Conservation (phyloP, 1,284 basidiomycete species). For the Termitomyces sp. region DNA sequence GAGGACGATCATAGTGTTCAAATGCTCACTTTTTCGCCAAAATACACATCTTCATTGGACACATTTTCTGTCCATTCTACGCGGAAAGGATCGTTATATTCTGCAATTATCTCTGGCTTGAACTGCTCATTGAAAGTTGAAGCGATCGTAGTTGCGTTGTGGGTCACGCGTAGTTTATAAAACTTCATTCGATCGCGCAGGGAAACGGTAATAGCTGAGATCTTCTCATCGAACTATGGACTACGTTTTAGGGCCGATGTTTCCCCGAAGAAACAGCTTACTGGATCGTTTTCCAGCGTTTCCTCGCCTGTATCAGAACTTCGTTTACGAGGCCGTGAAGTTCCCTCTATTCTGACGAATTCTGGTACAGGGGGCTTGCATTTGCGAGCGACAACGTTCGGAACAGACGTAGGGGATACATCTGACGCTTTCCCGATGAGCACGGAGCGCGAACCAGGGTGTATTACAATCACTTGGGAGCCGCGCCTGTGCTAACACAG, state of each 20-base stretch:
- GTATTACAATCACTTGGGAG: conserved; percentile 82
- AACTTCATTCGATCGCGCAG: conserved; percentile 83
- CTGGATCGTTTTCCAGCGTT: conserved; percentile 48
- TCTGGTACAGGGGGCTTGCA: conserved; percentile 38
- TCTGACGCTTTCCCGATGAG: conserved; percentile 92
- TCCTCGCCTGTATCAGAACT: conserved; percentile 2
- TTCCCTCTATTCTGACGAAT: conserved; percentile 40
- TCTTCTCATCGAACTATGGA: conserved; percentile 68
- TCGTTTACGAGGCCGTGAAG: conserved; percentile 42
- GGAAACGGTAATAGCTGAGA: conserved; percentile 67
- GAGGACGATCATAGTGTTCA: not conserved
- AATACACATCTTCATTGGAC: conserved; percentile 41
- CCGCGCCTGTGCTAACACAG: conserved; percentile 50
- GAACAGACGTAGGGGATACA: conserved; percentile 68
- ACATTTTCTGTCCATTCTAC: conserved; percentile 74
- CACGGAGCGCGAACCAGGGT: conserved; percentile 86
- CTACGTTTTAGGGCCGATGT: not conserved
- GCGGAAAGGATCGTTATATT: conserved; percentile 74
- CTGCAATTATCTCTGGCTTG: conserved; percentile 76
- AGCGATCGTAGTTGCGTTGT: conserved; percentile 68
- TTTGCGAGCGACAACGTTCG: conserved; percentile 76
- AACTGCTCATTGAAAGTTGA: conserved; percentile 74
- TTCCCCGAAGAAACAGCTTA: conserved; percentile 30
- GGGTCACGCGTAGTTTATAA: conserved; percentile 79
- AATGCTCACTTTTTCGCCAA: conserved; percentile 64